A percentile compares a stretch with the other conserved stretches of the same genome.
phyloP scores from a whole-genome alignment of 441 rosid genomes.

The Macaranga tanarius region DNA sequence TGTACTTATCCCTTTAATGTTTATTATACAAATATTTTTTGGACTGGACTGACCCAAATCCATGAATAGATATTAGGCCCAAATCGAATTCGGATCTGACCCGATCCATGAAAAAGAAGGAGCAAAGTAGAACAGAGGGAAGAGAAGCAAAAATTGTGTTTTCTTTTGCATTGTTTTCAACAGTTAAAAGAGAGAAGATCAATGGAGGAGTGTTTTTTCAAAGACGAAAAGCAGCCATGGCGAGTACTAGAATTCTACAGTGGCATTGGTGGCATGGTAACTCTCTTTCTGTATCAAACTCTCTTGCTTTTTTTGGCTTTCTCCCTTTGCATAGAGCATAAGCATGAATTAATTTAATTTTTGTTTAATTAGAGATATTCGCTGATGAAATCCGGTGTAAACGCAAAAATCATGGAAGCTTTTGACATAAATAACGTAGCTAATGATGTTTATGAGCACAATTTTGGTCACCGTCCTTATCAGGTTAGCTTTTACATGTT shows the following conservation, averaged over 20 bases:
- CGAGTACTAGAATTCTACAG: conserved; percentile 91
- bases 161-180: too few species aligned
- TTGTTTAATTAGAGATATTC: conserved; percentile 63
- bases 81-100: too few species aligned
- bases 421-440: conserved; percentile 89
- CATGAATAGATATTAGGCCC: background rate
- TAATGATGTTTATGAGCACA: conserved; percentile 84
- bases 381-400: conserved; percentile 53
- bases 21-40: too few species aligned
- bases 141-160: too few species aligned
- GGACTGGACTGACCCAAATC: too few species aligned
- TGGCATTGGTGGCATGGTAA: conserved; percentile 90
- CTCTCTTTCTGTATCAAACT: background rate
- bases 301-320: background rate
- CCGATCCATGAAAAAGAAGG: too few species aligned
- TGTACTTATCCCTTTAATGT: too few species aligned
- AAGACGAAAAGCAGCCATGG: conserved; percentile 50
- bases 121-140: too few species aligned
- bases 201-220: conserved; percentile 42
- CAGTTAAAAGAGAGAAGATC: conserved; percentile 5
- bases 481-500: conserved; percentile 46
- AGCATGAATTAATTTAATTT: background rate
- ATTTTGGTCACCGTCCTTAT: conserved; percentile 83
- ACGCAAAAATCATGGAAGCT: conserved; percentile 65
- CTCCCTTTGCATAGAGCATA: background rate